Evolutionary conservation across 2,329 filamentous ascomycete species (phyloP).

Genomic region (Pestalotiopsis sp.): DNA sequence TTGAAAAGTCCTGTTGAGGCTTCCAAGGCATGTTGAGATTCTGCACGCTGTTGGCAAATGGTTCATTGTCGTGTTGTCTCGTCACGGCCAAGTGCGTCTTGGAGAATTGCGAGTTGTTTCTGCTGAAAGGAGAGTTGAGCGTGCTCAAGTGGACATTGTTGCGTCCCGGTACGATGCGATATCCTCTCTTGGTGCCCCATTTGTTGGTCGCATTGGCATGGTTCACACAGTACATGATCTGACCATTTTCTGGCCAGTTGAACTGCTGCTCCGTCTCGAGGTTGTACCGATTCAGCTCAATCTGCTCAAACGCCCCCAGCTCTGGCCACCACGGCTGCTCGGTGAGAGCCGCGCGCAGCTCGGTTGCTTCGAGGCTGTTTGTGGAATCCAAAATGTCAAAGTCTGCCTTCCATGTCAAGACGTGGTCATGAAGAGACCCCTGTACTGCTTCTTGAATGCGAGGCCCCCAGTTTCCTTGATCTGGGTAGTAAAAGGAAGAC

Average conservation of each 20-base stretch:
- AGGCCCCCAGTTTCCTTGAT: slow-evolving; percentile 9
- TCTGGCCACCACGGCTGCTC: slow-evolving; percentile 35
- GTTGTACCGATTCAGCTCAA: slow-evolving; percentile 31
- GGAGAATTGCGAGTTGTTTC: slow-evolving; percentile 31
- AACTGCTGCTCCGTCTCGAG: slow-evolving; percentile 29
- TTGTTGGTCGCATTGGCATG: slow-evolving; percentile 36
- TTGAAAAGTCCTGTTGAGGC: slow-evolving; percentile 44
- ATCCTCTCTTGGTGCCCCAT: slow-evolving; percentile 44
- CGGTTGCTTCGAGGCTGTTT: slow-evolving; percentile 30
- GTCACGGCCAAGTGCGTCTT: slow-evolving; percentile 39
- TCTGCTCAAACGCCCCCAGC: slow-evolving; percentile 30
- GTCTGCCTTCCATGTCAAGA: slow-evolving; percentile 31
- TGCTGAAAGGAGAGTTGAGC: slow-evolving; percentile 36
- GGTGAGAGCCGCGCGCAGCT: slow-evolving; percentile 27
- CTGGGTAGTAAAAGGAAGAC: slow-evolving; percentile 21
- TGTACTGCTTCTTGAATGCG: slow-evolving; percentile 23
- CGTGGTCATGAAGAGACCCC: slow-evolving; percentile 30
- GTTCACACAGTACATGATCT: slow-evolving; percentile 41
- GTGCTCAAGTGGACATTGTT: slow-evolving; percentile 39
- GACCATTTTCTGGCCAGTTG: slow-evolving; percentile 38
- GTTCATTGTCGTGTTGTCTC: slow-evolving; percentile 48
- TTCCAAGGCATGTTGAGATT: slow-evolving; percentile 32
- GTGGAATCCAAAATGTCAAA: slow-evolving; percentile 29
- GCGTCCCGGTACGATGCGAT: slow-evolving; percentile 41
- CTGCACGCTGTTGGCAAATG: slow-evolving; percentile 35